These are phyloP conservation scores for Schizopora paradoxa DNA, from an alignment of 1,284 basidiomycete genomes.

Conservation along the genomic window DNA sequence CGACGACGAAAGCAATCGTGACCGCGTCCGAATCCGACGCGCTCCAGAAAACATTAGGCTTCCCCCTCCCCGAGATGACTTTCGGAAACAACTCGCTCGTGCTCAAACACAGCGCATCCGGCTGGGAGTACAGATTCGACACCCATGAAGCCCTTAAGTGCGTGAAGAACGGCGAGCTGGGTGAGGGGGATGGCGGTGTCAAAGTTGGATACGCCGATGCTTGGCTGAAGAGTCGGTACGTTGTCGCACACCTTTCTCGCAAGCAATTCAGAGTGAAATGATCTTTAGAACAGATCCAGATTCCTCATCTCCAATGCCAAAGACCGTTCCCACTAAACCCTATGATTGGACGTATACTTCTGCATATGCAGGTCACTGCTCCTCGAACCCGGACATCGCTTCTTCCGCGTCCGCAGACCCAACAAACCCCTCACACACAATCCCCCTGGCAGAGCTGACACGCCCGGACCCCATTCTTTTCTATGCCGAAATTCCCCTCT, in stretches of 20 bases:
- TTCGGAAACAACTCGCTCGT: constrained; percentile 84
- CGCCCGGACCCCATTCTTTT: constrained; percentile 91
- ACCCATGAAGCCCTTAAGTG: constrained; percentile 64
- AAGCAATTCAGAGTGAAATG: constrained; percentile 14
- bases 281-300: constrained; percentile 53
- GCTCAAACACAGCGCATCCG: constrained; percentile 56
- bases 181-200: constrained; percentile 79
- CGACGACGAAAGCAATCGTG: constrained; percentile 66
- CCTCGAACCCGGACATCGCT: constrained; percentile 18
- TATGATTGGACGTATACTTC: constrained; percentile 99
- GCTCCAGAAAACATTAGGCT: constrained; percentile 55
- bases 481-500: constrained; percentile 89
- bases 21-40: constrained; percentile 71
- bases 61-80: constrained; percentile 95
- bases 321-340: constrained; percentile 73
- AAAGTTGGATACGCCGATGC: constrained; percentile 93
- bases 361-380: constrained; percentile 67
- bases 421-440: constrained; percentile 49
- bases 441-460: constrained; percentile 81
- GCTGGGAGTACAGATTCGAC: constrained; percentile 66
- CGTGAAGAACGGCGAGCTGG: constrained; percentile 76
- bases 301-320: constrained; percentile 62
- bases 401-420: constrained; percentile 51
- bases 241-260: constrained; percentile 12
- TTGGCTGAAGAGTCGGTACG: constrained; percentile 86